Percentiles rank a stretch among this genome's conserved stretches.
Conservation (phyloP, 306 rosid species). For the Pyrus bretschneideri region DNA sequence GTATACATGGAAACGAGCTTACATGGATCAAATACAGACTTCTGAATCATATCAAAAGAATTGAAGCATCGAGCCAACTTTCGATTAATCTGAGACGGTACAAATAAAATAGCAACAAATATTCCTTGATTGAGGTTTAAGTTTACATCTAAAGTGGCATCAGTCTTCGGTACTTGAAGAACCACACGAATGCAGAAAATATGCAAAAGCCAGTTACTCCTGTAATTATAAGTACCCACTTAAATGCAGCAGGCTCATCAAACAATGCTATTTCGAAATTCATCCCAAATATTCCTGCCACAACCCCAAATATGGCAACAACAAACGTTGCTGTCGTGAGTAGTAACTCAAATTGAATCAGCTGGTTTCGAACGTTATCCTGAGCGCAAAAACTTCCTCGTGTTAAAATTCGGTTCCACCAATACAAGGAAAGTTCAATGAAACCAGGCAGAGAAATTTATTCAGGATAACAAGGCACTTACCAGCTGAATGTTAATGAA, state of each 20-base stretch:
- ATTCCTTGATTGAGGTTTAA: constrained; percentile 7
- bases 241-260: constrained; percentile 57
- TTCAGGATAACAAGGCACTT: background rate
- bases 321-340: constrained; percentile 96
- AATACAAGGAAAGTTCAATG: background rate
- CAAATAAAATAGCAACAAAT: constrained; percentile 1
- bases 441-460: background rate
- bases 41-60: constrained; percentile 33
- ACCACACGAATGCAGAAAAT: constrained; percentile 83
- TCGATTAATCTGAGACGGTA: constrained; percentile 4
- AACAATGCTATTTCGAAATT: constrained; percentile 67
- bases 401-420: background rate
- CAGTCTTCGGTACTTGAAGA: constrained; percentile 91
- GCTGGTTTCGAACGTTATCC: constrained; percentile 98
- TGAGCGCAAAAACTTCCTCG: constrained; percentile 20
- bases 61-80: constrained; percentile 20
- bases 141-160: constrained; percentile 71
- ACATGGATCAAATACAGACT: background rate
- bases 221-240: constrained; percentile 80
- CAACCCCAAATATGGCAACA: constrained; percentile 94
- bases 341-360: constrained; percentile 91
- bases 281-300: constrained; percentile 96
- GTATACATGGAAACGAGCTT: no score
- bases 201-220: constrained; percentile 66
- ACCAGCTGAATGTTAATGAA: constrained; percentile 99